Conservation (phyloP, 306 rosid species). For the Lotus japonicus region DNA sequence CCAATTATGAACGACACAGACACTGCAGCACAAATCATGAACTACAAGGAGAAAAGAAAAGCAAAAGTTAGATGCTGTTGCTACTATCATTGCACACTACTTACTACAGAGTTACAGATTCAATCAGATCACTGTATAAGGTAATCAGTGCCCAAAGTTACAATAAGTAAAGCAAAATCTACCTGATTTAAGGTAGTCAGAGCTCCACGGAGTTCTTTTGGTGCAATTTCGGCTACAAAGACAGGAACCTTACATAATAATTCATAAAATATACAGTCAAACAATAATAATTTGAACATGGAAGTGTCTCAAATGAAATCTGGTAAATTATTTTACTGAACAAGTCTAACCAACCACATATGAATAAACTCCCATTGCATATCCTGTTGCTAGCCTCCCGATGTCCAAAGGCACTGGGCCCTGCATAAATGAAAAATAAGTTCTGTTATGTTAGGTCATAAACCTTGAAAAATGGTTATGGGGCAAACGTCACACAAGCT, state of each 20-base stretch:
- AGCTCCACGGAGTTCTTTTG: conserved; percentile 76
- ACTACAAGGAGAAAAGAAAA: conserved; percentile 34
- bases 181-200: conserved; percentile 89
- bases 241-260: conserved; percentile 62
- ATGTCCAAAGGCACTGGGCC: conserved; percentile 60
- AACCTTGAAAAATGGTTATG: background rate
- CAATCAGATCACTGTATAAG: background rate
- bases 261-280: conserved; percentile 13
- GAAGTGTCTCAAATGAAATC: background rate
- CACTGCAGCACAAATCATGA: conserved; percentile 65
- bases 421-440: conserved; percentile 32
- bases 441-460: background rate
- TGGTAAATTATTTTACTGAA: background rate
- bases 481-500: background rate
- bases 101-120: conserved; percentile 3
- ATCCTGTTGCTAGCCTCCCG: conserved; percentile 93
- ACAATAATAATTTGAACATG: background rate
- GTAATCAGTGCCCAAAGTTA: background rate
- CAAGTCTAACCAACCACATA: conserved; percentile 49
- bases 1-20: conserved; percentile 76
- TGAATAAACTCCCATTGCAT: conserved; percentile 94
- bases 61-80: background rate
- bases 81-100: background rate
- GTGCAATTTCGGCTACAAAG: conserved; percentile 90
- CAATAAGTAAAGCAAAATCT: background rate